These are phyloP conservation scores for Casuarina cunninghamiana DNA, from an alignment of 306 rosid species.

Conservation along the genomic window DNA sequence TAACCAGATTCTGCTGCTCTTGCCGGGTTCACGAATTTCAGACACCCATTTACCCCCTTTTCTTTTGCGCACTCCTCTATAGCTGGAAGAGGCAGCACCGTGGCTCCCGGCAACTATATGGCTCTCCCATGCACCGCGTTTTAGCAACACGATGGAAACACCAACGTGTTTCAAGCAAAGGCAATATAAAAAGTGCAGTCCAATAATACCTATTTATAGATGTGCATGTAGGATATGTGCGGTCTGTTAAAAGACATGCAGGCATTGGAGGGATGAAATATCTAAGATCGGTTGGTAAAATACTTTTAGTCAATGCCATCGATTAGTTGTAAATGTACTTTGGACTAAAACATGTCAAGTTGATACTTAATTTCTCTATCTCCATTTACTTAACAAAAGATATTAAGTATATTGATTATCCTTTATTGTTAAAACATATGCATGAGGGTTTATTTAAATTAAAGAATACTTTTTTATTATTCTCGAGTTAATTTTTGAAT, in stretches of 20 bases:
- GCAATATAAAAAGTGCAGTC: conserved; percentile 15
- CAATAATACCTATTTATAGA: conserved; percentile 53
- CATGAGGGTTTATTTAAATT: too few relatives aligned
- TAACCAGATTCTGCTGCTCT: conserved; percentile 78
- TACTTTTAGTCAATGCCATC: too few relatives aligned
- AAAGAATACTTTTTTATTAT: too few relatives aligned
- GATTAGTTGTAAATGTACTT: not conserved
- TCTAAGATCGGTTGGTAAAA: too few relatives aligned
- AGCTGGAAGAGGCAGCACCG: conserved; percentile 58
- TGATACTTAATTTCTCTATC: too few relatives aligned
- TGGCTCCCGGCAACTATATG: conserved; percentile 18
- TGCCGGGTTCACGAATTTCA: conserved; percentile 89
- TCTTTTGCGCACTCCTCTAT: conserved; percentile 86
- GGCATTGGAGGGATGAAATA: not conserved
- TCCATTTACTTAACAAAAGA: too few relatives aligned
- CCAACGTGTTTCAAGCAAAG: not conserved
- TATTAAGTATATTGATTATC: too few relatives aligned
- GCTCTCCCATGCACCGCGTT: conserved; percentile 36
- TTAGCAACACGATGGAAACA: not conserved
- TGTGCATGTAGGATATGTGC: conserved; percentile 2
- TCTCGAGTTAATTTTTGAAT: too few relatives aligned
- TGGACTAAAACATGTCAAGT: too few relatives aligned
- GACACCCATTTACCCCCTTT: conserved; percentile 99
- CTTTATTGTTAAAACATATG: too few relatives aligned
- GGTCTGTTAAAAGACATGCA: conserved; percentile 27